Evolutionary conservation across 1,284 basidiomycete genomes (phyloP), one percentile per base, ranked within the genome.

Genomic region (Entoloma clypeatum): DNA sequence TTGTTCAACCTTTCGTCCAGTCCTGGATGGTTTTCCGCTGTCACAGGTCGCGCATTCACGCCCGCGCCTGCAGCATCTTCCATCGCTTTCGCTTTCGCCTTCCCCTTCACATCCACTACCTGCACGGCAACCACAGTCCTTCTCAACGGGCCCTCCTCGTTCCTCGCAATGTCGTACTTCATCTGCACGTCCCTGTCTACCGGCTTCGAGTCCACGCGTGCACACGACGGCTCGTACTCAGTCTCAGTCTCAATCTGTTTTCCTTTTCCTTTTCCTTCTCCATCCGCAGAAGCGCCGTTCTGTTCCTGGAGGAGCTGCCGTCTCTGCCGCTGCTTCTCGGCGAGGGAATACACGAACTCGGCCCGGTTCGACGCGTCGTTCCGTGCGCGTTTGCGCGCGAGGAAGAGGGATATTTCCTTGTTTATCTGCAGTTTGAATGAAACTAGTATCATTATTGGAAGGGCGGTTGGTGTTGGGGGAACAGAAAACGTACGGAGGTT

Each of bases 91-190:
- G 38, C 44, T 50, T 58, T 56, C 13, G 48, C 44, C 38, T 55
- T 57, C 26, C 40, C 37, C 40, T 49, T 51, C 32, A 16, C 31
- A 2, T 39, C 28, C 23, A 9, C 21, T 2, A 19, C 17, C 24
- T 40, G 28, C 29, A 45, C 27, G 9, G 28, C 28, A 10, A 34
- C 44, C 58, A 79, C 58, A 0, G 83, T 87, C 47, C 78, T 69
- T 24, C 75, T 69, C 29, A 89, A 62, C 0, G 86, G 85, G 0
- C 85, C 86, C 27, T 84, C 83, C 41, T 81, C 81, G 48, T 88
- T 87, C 60, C 79, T 85, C 17, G 81, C 81, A 43, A 89, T 82
- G 56, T 89, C 86, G 49, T 87, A 88, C 57, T 83, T 85, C 71
- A 89, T 86, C 56, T 88, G 86, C 0, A 75, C 61, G 42, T 86